Percentiles rank a stretch among this genome's conserved stretches.
Evolutionary conservation across 2,329 filamentous ascomycete species (phyloP).

Genomic region (Penicillium frequentans): DNA sequence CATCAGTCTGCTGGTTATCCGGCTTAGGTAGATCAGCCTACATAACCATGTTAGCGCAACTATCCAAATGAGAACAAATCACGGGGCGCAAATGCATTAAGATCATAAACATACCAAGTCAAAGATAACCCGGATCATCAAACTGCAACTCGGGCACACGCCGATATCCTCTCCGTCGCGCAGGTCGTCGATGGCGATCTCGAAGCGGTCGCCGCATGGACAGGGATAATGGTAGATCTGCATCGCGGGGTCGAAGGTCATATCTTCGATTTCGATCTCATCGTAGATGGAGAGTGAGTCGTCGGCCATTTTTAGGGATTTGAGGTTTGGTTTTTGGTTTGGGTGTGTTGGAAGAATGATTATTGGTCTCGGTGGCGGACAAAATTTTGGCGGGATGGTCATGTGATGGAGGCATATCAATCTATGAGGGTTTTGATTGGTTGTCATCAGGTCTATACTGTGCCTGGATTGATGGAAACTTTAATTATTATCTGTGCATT

Average conservation of each 20-base stretch:
- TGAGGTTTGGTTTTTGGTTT: neutral
- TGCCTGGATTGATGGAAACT: neutral
- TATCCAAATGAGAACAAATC: neutral
- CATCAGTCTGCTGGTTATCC: conserved; percentile 30
- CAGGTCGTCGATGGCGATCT: conserved; percentile 82
- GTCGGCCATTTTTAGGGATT: conserved; percentile 54
- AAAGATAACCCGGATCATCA: conserved; percentile 95
- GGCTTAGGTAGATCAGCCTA: conserved; percentile 55
- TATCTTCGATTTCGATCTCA: conserved; percentile 98
- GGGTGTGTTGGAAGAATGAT: neutral
- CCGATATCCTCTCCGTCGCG: conserved; percentile 89
- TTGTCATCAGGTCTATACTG: neutral
- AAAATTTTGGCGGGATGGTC: conserved; percentile 17
- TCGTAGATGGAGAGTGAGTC: conserved; percentile 79
- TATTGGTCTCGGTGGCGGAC: conserved; percentile 11
- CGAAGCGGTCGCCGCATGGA: conserved; percentile 94
- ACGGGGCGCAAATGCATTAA: neutral
- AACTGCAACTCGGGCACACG: conserved; percentile 94
- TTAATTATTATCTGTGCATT: neutral
- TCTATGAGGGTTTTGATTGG: neutral
- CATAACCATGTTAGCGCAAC: conserved; percentile 1
- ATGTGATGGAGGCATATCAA: conserved; percentile 26
- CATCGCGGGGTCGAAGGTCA: conserved; percentile 80
- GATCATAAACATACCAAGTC: conserved; percentile 63
- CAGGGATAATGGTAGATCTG: conserved; percentile 96